phyloP scores from a whole-genome alignment of 2,329 filamentous ascomycete species.

The Trichoderma sp. region DNA sequence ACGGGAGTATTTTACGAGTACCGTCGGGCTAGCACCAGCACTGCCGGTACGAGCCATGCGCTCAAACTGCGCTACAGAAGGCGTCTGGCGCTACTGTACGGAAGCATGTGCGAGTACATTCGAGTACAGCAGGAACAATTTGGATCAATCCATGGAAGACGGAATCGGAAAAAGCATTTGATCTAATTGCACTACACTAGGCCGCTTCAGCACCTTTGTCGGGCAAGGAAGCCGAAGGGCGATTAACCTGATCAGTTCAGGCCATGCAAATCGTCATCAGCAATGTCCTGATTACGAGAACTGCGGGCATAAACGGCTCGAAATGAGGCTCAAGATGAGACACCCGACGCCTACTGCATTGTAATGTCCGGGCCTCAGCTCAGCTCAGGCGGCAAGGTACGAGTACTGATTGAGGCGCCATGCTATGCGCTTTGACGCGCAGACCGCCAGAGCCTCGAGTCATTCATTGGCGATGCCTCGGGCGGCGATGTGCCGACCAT shows the following conservation, averaged over 20 bases:
- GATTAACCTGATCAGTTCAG: neutral
- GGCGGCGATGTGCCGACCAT: neutral
- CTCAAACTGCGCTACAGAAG: neutral
- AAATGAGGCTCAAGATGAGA: conserved; percentile 1
- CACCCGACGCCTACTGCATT: neutral
- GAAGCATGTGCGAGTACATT: neutral
- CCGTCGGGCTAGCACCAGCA: neutral
- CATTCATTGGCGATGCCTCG: neutral
- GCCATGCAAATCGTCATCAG: neutral
- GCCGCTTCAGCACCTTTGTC: neutral
- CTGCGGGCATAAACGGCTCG: neutral
- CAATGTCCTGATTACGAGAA: neutral
- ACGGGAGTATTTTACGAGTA: neutral
- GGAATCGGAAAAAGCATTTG: neutral
- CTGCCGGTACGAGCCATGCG: neutral
- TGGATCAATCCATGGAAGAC: neutral
- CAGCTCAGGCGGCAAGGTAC: neutral
- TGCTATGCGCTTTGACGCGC: neutral
- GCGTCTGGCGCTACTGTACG: neutral
- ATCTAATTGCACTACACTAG: neutral
- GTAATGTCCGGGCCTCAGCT: neutral
- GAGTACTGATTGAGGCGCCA: neutral
- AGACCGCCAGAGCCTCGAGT: conserved; percentile 2
- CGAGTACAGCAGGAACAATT: neutral
- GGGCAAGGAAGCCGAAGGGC: neutral